Conservation (phyloP, 2,329 filamentous ascomycete genomes). For the Ambrosiella cleistominuta region DNA sequence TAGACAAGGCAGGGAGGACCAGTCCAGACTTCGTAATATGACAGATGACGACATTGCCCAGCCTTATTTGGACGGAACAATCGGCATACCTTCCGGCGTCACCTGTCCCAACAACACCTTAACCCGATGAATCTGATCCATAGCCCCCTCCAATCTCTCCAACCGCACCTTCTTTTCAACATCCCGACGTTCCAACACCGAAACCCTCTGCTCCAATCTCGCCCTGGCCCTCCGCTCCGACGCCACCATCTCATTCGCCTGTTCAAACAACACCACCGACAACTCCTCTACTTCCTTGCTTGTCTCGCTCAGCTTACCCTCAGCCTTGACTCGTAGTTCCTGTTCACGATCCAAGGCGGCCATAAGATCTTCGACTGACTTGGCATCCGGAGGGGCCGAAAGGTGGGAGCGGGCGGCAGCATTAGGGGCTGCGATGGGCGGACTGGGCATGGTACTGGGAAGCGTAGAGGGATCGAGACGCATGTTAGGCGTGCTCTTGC, state of each 20-base stretch:
- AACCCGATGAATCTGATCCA: constrained; percentile 54
- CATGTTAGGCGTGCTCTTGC: constrained; percentile 29
- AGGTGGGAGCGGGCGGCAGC: constrained; percentile 17
- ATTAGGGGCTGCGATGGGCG: constrained; percentile 15
- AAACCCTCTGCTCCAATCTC: constrained; percentile 52
- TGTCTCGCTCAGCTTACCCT: constrained; percentile 47
- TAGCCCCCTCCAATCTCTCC: constrained; percentile 52
- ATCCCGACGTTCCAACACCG: constrained; percentile 51
- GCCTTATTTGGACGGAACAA: background rate
- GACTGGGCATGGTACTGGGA: constrained; percentile 3
- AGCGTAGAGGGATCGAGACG: constrained; percentile 12
- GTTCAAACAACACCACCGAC: constrained; percentile 56
- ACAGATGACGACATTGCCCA: background rate
- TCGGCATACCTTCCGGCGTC: background rate
- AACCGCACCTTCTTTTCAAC: constrained; percentile 49
- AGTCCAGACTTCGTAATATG: background rate
- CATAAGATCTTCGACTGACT: constrained; percentile 29
- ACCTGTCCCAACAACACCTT: constrained; percentile 34
- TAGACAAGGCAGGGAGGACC: background rate
- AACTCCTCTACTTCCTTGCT: constrained; percentile 64
- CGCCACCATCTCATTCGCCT: constrained; percentile 79
- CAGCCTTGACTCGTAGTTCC: constrained; percentile 47
- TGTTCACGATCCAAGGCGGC: constrained; percentile 50
- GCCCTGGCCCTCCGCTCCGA: constrained; percentile 54
- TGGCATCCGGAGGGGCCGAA: constrained; percentile 19